Base-by-base conservation (phyloP, 257 asterid genomes). In the Galeopsis tetrahit region DNA sequence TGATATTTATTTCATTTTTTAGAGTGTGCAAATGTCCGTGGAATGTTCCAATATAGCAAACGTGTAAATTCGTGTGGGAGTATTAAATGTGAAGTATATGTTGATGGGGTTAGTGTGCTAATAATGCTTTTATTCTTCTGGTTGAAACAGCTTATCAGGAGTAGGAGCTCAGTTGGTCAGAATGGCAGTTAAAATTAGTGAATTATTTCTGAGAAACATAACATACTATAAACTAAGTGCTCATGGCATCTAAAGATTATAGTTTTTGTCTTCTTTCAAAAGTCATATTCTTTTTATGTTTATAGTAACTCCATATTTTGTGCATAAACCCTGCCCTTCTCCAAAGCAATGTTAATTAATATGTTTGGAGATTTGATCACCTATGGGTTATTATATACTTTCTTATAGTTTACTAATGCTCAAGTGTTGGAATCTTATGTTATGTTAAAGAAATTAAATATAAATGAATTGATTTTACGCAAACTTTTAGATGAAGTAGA, bases 71-170 rank as follows among this genome's bases (percentile, higher is more conserved):
- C 28, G 28, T 21, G 28, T 21, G 28, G 28, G 28, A 21, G 28
- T 21, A 21, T 21, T 21, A 21, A 38, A 34, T 58, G 63, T 39
- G 38, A 64, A 32, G 32, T 33, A 14, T 63, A 46, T 31, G 34
- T 62, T 39, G 38, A 52, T 56, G 34, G 51, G 34, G 51, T 7
- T 17, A 21, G 44, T 14, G 38, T 55, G 77, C 60, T 70, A 59
- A 34, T 56, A 7, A 21, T 21, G 28, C 28, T 21, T 21, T 52
- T 70, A 66, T 49, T 61, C 9, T 77, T 58, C 46, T 75, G 63
- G 83, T 77, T 77, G 85, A 56, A 80, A 74, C 96, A 89, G 97
- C 78, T 88, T 70, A 84, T 86, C 82, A 92, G 77, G 84, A 82
- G 63, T 64, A 79, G 91, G 81, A 78, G 60, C 76, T 86, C 90